Base-by-base conservation (phyloP, 345 rosid genomes). In the Melastoma malabathricum region DNA sequence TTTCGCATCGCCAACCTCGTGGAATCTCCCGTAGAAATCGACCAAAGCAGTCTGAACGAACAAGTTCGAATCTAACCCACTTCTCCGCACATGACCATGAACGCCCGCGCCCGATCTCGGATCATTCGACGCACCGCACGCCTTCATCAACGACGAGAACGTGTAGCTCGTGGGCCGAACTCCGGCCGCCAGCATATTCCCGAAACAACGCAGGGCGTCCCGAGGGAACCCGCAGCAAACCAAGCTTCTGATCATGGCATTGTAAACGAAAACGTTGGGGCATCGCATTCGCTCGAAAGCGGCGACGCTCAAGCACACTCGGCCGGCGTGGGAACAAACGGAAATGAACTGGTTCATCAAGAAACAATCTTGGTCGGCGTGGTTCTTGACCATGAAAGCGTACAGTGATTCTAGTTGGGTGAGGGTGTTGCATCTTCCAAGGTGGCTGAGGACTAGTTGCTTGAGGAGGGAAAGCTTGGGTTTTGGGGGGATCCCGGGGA, bases 1-100 rank as follows among this genome's bases (percentile, higher is more conserved):
- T 51, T 54, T 54, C 2, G 84, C 75, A 44, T 82, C 78, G 9
- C 2, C 46, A 41, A 71, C 51, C 56, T 61, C 68, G 14, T 72
- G 68, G 10, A 61, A 51, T 44, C 1, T 56, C 3, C 86, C 76
- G 18, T 88, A 88, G 48, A 84, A 82, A 53, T 66, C 78, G 45
- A 88, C 47, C 61, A 88, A 63, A 51, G 78, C 67, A 48, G 89
- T 88, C 64, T 82, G 92, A 58, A 88, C 86, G 51, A 74, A 69
- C 52, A 72, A 68, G 29, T 76, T 78, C 8, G 73, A 80, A 20
- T 46, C 64, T 61, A 78, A 82, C 55, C 94, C 94, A 61, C 56
- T 44, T 66, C 60, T 75, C 68, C 84, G 82, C 52, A 82, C 49
- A 16, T 82, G 80, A 22, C 79, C 63, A 51, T 88, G 97, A 59